Base-by-base conservation (phyloP, 345 rosid genomes). In the Pistacia integerrima region DNA sequence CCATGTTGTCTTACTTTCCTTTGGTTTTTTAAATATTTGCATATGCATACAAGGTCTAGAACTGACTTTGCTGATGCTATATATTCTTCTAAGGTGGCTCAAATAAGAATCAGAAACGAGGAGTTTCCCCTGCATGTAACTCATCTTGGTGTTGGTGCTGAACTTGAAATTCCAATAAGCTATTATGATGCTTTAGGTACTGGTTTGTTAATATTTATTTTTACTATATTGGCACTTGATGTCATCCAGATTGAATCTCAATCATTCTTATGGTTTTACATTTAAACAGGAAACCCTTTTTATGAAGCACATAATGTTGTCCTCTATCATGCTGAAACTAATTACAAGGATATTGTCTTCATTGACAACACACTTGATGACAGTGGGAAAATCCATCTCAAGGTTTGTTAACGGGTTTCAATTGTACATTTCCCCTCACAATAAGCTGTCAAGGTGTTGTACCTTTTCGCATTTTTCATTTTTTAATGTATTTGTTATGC, bases 111-210 rank as follows among this genome's bases (percentile, higher is more conserved):
- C 68, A 77, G 84, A 75, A 81, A 79, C 56, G 81, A 85, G 72
- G 84, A 81, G 81, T 77, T 86, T 68, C 86, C 87, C 14, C 69
- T 77, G 66, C 92, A 75, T 51, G 78, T 81, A 70, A 78, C 88
- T 64, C 84, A 90, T 88, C 88, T 95, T 62, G 90, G 97, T 66
- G 82, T 91, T 82, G 97, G 94, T 63, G 86, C 94, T 72, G 94
- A 91, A 83, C 66, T 86, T 74, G 89, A 88, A 85, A 88, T 95
- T 76, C 88, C 96, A 57, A 78, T 93, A 79, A 85, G 77, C 79
- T 90, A 85, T 81, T 85, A 78, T 77, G 98, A 95, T 82, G 82
- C 80, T 85, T 81, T 88, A 83, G 99, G 98, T 93, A 85, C 51
- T 52, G 20, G 54, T 57, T 61, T 70, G 60, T 58, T 66, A 33